phyloP scores from a whole-genome alignment of 495 filamentous ascomycete genomes.

The Emericellopsis terricola region DNA sequence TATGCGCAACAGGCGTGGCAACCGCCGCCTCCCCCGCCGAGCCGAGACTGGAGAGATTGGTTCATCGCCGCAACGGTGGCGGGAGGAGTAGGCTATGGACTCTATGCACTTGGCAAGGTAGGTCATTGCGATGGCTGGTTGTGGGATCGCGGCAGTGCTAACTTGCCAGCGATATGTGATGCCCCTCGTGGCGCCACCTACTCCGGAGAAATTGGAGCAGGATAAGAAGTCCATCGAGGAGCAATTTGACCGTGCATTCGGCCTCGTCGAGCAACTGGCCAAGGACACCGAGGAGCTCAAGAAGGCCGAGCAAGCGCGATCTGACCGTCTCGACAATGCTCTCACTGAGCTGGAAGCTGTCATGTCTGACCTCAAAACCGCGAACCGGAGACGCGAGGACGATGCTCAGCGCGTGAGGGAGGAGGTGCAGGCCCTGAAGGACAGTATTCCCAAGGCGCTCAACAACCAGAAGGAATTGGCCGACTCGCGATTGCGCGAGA shows the following conservation, averaged over 20 bases:
- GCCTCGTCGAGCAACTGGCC: conserved; percentile 75
- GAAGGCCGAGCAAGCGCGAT: conserved; percentile 64
- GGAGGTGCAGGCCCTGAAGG: conserved; percentile 66
- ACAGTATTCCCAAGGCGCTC: conserved; percentile 72
- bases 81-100: conserved; percentile 65
- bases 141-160: neutral
- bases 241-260: conserved; percentile 78
- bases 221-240: conserved; percentile 87
- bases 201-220: conserved; percentile 75
- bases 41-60: conserved; percentile 93
- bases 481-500: conserved; percentile 64
- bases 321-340: conserved; percentile 66
- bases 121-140: neutral
- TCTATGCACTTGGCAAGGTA: conserved; percentile 79
- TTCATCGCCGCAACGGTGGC: conserved; percentile 94
- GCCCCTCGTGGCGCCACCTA: conserved; percentile 83
- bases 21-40: conserved; percentile 50
- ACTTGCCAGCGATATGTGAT: conserved; percentile 57
- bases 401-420: conserved; percentile 73
- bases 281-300: conserved; percentile 82
- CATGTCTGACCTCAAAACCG: conserved; percentile 60
- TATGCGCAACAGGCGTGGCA: conserved; percentile 44
- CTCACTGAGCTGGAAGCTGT: conserved; percentile 71
- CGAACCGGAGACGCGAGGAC: conserved; percentile 61
- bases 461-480: conserved; percentile 70